Percentiles rank a stretch among this genome's conserved stretches.
These are phyloP conservation scores for Microglena sp. DNA, from an alignment of 139 green algal species.

Conservation along the genomic window DNA sequence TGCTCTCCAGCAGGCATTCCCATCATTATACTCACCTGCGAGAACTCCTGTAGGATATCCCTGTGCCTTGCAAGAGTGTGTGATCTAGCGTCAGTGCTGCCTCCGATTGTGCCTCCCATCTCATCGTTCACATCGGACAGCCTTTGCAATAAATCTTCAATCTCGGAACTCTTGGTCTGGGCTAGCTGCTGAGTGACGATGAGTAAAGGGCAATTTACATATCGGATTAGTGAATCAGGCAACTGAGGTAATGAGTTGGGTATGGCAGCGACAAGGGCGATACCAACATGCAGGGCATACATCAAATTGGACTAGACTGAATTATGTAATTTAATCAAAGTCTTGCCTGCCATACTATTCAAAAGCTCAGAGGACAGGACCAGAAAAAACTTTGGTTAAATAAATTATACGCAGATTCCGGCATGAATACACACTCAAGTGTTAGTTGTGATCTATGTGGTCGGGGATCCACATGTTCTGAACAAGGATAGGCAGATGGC, in stretches of 20 bases:
- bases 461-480: too few relatives aligned
- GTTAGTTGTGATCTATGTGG: too few relatives aligned
- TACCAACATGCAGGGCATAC: too few relatives aligned
- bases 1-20: too few relatives aligned
- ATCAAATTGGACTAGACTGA: constrained; percentile 48
- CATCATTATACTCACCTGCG: constrained; percentile 47
- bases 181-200: constrained; percentile 49
- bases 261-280: background rate
- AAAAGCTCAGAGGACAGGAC: too few relatives aligned
- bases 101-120: constrained; percentile 52
- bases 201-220: background rate
- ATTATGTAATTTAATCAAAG: too few relatives aligned
- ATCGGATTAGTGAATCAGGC: background rate
- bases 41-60: constrained; percentile 88
- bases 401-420: too few relatives aligned
- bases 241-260: background rate
- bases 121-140: constrained; percentile 74
- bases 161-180: constrained; percentile 53
- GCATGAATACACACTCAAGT: too few relatives aligned
- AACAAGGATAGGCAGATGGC: too few relatives aligned
- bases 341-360: too few relatives aligned
- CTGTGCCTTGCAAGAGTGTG: constrained; percentile 86
- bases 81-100: constrained; percentile 48
- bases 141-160: constrained; percentile 65
- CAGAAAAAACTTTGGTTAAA: too few relatives aligned